Evolutionary conservation across 1,139 yeast genomes (phyloP), one percentile per base, ranked within the genome.

Genomic region (Kluyveromyces sp.): DNA sequence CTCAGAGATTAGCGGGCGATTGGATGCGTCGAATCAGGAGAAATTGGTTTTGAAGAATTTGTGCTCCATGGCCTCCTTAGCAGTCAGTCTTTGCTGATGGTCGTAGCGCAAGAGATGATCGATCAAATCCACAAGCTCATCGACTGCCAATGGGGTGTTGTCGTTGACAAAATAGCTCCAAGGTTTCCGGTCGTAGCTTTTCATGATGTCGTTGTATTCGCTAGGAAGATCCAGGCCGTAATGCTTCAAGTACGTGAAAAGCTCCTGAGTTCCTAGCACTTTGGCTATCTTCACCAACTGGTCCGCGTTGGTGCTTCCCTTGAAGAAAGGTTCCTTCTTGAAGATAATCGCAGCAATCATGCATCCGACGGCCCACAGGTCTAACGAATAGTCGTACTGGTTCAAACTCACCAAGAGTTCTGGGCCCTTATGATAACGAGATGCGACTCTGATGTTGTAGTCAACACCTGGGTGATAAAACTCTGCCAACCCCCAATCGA

Each of bases 401-500:
- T 80, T 83, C 51, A 78, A 74, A 61, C 83, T 83, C 16, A 83
- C 81, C 49, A 83, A 70, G 46, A 83, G 66, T 57, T 83, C 94
- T 1, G 94, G 94, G 0, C 89, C 94, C 64, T 83, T 83, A 60
- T 80, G 86, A 58, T 83, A 83, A 52, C 94, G 70, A 4, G 87
- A 80, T 0, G 94, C 92, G 31, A 83, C 94, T 50, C 94, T 68
- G 6, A 83, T 92, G 56, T 83, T 83, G 58, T 81, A 83, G 55
- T 83, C 89, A 58, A 78, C 81, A 4, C 87, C 87, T 8, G 80
- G 76, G 55, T 83, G 92, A 58, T 83, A 83, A 57, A 82, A 83
- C 59, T 83, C 94, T 3, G 94, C 92, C 43, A 83, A 67, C 33
- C 94, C 94, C 94, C 94, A 83, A 63, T 83, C 94, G 45, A 83